Evolutionary conservation across 2,329 filamentous ascomycete genomes (phyloP).

Genomic region (Gyromitra esculenta): DNA sequence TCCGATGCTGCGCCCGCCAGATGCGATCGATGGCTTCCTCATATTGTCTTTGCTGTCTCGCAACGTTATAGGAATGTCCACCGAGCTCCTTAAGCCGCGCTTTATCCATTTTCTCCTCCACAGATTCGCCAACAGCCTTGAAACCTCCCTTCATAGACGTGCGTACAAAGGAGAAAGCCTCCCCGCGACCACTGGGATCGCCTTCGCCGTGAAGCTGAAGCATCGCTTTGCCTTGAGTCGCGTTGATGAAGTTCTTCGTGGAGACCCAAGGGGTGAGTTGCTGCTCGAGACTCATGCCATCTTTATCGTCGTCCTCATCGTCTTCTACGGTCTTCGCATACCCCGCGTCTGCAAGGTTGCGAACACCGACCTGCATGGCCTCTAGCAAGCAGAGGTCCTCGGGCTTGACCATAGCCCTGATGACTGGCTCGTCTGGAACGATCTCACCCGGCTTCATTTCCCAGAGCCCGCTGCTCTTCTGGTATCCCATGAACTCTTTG

Average conservation of each 20-base stretch:
- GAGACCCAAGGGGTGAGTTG: constrained; percentile 96
- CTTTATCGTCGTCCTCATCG: constrained; percentile 63
- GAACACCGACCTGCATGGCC: constrained; percentile 94
- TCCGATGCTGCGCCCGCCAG: constrained; percentile 70
- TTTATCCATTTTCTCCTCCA: constrained; percentile 58
- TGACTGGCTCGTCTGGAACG: constrained; percentile 80
- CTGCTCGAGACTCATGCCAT: constrained; percentile 67
- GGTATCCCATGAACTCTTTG: constrained; percentile 93
- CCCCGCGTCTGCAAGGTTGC: constrained; percentile 89
- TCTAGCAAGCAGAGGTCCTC: constrained; percentile 95
- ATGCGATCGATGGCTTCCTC: constrained; percentile 90
- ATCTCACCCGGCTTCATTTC: constrained; percentile 76
- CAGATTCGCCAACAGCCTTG: constrained; percentile 58
- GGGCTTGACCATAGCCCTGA: constrained; percentile 89
- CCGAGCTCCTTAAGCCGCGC: constrained; percentile 63
- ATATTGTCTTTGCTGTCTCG: constrained; percentile 90
- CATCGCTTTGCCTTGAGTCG: constrained; percentile 95
- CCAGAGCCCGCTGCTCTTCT: constrained; percentile 88
- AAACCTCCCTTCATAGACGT: constrained; percentile 98
- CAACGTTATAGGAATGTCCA: constrained; percentile 97
- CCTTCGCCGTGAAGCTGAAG: constrained; percentile 92
- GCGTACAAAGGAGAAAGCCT: constrained; percentile 96
- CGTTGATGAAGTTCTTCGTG: constrained; percentile 94
- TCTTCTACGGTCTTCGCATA: constrained; percentile 74
- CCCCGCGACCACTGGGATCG: constrained; percentile 90